Percentiles rank a stretch among this genome's conserved stretches.
Evolutionary conservation across 768 basidiomycete species (phyloP).

Genomic region (Boletus subparvulus): DNA sequence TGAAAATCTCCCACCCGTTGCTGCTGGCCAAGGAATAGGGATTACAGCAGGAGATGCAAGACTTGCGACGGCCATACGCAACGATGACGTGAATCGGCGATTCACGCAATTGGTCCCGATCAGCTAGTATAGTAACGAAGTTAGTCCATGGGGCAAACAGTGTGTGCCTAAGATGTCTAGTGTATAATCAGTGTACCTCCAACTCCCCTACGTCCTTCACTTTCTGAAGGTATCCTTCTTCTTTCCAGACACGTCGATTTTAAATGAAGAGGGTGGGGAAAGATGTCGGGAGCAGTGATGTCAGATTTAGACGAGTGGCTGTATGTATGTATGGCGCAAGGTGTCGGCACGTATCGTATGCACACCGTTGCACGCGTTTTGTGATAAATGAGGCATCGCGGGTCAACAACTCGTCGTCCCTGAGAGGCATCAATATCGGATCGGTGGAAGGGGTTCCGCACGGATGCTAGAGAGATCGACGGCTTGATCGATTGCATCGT

Average conservation of each 20-base stretch:
- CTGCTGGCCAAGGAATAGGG: too few relatives aligned
- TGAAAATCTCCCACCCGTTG: too few relatives aligned
- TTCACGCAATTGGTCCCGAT: too few relatives aligned
- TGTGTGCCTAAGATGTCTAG: not conserved
- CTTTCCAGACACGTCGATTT: not conserved
- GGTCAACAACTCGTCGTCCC: not conserved
- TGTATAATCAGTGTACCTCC: conserved; percentile 3
- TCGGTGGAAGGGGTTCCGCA: conserved; percentile 85
- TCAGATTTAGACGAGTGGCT: not conserved
- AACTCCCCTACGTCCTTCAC: not conserved
- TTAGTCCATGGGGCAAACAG: not conserved
- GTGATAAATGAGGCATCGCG: not conserved
- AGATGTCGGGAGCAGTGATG: not conserved
- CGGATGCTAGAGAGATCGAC: conserved; percentile 75
- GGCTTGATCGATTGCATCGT: conserved; percentile 74
- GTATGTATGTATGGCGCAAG: not conserved
- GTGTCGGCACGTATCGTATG: not conserved
- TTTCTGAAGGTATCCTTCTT: conserved; percentile 6
- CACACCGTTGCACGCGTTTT: not conserved
- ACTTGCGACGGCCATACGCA: too few relatives aligned
- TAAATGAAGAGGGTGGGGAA: not conserved
- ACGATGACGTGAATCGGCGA: too few relatives aligned
- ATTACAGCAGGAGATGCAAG: too few relatives aligned
- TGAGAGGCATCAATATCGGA: conserved; percentile 55
- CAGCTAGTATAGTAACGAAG: too few relatives aligned